Evolutionary conservation across 768 basidiomycete species (phyloP).

Genomic region (Russula foetens): DNA sequence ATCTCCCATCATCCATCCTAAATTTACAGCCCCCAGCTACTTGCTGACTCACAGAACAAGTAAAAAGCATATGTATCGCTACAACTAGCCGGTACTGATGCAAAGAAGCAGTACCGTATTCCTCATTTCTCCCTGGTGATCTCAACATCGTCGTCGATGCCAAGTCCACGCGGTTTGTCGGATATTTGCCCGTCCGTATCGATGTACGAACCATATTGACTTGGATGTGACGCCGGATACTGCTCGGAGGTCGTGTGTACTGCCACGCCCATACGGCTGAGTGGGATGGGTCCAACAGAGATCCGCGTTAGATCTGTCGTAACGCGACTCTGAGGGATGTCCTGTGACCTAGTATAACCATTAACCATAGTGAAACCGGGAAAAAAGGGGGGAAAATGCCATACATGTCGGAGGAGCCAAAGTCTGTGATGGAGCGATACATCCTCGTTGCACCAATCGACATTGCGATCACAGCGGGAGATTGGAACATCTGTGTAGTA

Average conservation of each 20-base stretch:
- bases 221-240: not conserved
- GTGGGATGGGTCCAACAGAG: not conserved
- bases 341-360: no score
- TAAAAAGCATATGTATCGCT: not conserved
- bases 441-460: not conserved
- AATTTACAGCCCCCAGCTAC: no score
- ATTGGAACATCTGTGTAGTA: constrained; percentile 1
- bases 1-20: no score
- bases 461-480: not conserved
- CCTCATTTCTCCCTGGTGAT: not conserved
- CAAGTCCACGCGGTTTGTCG: not conserved
- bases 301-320: no score
- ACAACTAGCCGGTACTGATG: no score
- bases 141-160: not conserved
- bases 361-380: no score
- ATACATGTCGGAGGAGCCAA: not conserved
- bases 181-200: not conserved
- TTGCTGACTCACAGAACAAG: no score
- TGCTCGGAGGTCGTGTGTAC: not conserved
- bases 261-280: not conserved
- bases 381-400: not conserved
- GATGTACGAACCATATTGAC: not conserved
- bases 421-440: not conserved
- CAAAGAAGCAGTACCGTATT: no score
- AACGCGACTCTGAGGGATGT: no score